These are phyloP conservation scores for Mycosarcoma maydis DNA, from an alignment of 1,284 basidiomycete species.

Conservation along the genomic window DNA sequence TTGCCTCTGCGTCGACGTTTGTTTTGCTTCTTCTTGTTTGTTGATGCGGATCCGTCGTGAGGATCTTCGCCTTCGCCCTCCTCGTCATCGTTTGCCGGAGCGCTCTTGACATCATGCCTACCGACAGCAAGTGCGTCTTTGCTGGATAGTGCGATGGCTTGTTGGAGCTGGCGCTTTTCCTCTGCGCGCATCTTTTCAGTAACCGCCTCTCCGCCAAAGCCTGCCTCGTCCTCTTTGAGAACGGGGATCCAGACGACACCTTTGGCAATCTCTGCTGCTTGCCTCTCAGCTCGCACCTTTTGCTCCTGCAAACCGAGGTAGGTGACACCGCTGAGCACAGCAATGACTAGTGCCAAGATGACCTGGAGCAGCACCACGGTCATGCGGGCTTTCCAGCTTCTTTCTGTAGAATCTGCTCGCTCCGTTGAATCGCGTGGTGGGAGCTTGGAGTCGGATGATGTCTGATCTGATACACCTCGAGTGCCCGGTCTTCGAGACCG, in stretches of 20 bases:
- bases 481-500: conserved; percentile 17
- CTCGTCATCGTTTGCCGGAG: conserved; percentile 18
- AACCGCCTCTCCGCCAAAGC: conserved; percentile 17
- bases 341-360: conserved; percentile 42
- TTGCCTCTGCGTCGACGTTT: conserved; percentile 62
- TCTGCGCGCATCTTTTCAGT: conserved; percentile 30
- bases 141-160: conserved; percentile 34
- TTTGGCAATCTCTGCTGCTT: conserved; percentile 50
- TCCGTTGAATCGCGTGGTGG: conserved; percentile 10
- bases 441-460: not conserved
- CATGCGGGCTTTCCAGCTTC: conserved; percentile 33
- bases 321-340: conserved; percentile 38
- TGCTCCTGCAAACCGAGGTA: conserved; percentile 55
- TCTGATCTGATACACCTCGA: conserved; percentile 1
- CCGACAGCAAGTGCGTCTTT: not conserved
- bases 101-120: not conserved
- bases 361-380: conserved; percentile 43
- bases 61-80: conserved; percentile 30
- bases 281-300: conserved; percentile 25
- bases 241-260: conserved; percentile 53
- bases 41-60: conserved; percentile 10
- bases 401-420: conserved; percentile 5
- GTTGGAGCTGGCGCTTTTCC: conserved; percentile 33
- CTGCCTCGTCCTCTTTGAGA: conserved; percentile 51
- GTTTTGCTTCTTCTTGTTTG: conserved; percentile 43